Conservation (phyloP, 1,139 yeast species). For the Hansenula anomala region DNA sequence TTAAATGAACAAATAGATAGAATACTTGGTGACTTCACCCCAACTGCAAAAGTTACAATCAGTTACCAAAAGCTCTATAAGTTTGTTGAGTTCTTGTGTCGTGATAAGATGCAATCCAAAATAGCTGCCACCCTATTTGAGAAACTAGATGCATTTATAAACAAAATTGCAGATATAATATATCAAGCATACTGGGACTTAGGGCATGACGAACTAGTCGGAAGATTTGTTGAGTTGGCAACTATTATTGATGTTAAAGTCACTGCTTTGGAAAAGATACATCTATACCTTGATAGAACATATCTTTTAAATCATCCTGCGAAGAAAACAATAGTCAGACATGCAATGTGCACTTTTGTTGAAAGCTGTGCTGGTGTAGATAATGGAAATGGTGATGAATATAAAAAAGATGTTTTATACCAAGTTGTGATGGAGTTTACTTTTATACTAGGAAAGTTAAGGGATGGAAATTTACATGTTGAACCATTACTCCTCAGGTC, state of each 20-base stretch:
- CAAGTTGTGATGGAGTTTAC: no score
- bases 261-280: slow-evolving; percentile 17
- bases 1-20: slow-evolving; percentile 5
- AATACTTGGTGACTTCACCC: not conserved
- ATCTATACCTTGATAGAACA: slow-evolving; percentile 31
- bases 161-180: not conserved
- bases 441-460: no score
- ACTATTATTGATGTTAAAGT: slow-evolving; percentile 9
- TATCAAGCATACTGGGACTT: not conserved
- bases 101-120: slow-evolving; percentile 25
- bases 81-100: slow-evolving; percentile 31
- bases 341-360: not conserved
- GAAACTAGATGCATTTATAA: slow-evolving; percentile 6
- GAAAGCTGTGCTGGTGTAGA: not conserved
- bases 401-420: no score
- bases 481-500: no score
- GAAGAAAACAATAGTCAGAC: slow-evolving; percentile 21
- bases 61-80: slow-evolving; percentile 27
- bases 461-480: no score
- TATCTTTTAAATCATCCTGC: slow-evolving; percentile 26
- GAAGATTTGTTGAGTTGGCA: slow-evolving; percentile 8
- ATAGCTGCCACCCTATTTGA: slow-evolving; percentile 20
- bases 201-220: slow-evolving; percentile 2
- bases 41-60: not conserved
- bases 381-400: not conserved